Percentiles rank a stretch among this genome's conserved stretches.
These are phyloP conservation scores for Backusella tarrabulga DNA, from an alignment of 192 early-diverging fungal species.

Conservation along the genomic window DNA sequence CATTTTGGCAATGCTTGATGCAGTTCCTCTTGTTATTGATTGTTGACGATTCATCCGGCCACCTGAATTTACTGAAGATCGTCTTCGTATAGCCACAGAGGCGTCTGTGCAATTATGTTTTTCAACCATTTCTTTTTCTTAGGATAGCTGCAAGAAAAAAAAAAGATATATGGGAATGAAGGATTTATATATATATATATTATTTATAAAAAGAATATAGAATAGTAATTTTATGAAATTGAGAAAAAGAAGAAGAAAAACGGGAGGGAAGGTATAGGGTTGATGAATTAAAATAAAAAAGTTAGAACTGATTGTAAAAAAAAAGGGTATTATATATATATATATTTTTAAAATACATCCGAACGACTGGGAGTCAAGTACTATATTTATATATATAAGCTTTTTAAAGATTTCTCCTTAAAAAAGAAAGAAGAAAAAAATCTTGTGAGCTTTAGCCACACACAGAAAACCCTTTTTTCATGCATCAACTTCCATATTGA, in stretches of 20 bases:
- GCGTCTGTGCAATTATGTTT: background rate
- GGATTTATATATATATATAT: background rate
- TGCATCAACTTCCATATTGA: background rate
- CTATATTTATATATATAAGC: background rate
- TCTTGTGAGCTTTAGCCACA: background rate
- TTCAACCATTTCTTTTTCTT: background rate
- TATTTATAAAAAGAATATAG: background rate
- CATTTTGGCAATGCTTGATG: constrained; percentile 6
- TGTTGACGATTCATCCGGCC: background rate
- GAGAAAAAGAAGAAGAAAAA: background rate
- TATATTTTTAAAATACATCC: background rate
- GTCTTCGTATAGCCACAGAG: background rate
- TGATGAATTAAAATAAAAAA: background rate
- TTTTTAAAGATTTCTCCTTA: background rate
- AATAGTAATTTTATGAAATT: background rate
- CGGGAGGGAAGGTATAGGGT: background rate
- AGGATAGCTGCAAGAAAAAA: background rate
- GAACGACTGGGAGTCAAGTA: background rate
- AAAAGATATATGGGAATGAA: background rate
- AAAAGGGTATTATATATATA: background rate
- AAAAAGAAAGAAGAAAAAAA: background rate
- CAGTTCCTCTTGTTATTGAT: constrained; percentile 8
- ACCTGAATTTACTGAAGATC: background rate
- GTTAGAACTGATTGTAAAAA: background rate
- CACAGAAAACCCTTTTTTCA: background rate